phyloP scores from a whole-genome alignment of 257 asterid species.

The Gentiana dahurica region DNA sequence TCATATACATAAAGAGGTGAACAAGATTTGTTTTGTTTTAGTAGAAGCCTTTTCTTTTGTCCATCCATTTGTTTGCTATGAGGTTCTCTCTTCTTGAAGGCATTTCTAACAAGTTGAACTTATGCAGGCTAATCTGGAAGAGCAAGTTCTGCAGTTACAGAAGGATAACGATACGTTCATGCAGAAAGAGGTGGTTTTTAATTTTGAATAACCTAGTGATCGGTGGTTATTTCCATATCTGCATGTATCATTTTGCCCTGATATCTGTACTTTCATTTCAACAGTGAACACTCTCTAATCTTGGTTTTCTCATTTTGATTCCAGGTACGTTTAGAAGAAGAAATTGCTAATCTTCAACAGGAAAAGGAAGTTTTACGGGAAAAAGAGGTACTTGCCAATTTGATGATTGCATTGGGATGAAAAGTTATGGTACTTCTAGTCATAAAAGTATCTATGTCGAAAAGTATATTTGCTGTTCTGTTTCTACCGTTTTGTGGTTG shows the following conservation, averaged over 20 bases:
- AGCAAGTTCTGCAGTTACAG: conserved; percentile 31
- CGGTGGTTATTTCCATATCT: not conserved
- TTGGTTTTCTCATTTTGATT: conserved; percentile 12
- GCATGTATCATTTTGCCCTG: too few species aligned
- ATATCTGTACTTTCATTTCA: not conserved
- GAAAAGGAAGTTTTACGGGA: conserved; percentile 32
- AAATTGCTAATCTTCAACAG: conserved; percentile 23
- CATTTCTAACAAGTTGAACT: conserved; percentile 20
- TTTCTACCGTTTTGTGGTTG: too few species aligned
- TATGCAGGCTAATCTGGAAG: conserved; percentile 42
- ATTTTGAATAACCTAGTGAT: conserved; percentile 1
- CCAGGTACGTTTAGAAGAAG: conserved; percentile 33
- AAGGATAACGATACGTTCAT: conserved; percentile 32
- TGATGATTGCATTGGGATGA: too few species aligned
- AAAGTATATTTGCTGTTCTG: too few species aligned
- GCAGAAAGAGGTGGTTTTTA: conserved; percentile 42
- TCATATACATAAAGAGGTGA: conserved; percentile 36
- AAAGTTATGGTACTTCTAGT: too few species aligned
- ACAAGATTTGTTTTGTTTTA: conserved; percentile 10
- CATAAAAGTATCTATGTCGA: too few species aligned
- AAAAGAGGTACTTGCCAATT: conserved; percentile 30
- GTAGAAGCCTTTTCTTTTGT: conserved; percentile 1
- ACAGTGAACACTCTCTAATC: not conserved
- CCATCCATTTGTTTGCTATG: conserved; percentile 1
- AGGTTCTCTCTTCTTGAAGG: not conserved